These are phyloP conservation scores for Elsinoe arachidis DNA, from an alignment of 2,329 filamentous ascomycete genomes.

Conservation along the genomic window DNA sequence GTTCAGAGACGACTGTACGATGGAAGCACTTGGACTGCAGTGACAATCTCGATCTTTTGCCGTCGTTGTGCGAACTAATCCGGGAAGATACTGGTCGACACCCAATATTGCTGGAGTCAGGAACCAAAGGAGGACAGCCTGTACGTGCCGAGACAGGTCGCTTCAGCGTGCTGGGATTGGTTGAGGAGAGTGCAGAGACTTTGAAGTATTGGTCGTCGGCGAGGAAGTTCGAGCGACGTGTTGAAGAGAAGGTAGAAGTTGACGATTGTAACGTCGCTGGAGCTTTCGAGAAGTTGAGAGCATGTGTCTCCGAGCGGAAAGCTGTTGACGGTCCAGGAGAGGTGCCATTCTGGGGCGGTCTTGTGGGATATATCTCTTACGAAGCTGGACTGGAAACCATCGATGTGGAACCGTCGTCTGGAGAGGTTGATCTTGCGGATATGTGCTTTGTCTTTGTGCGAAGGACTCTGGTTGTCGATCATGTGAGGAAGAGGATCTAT, in stretches of 20 bases:
- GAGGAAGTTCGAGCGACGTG: neutral
- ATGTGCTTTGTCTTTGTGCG: slow-evolving; percentile 69
- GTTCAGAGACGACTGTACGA: neutral
- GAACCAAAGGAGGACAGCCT: slow-evolving; percentile 32
- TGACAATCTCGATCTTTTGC: neutral
- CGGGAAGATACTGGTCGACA: slow-evolving; percentile 17
- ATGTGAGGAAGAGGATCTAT: slow-evolving; percentile 51
- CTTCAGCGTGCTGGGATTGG: slow-evolving; percentile 66
- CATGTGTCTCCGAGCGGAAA: slow-evolving; percentile 1
- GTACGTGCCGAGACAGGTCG: slow-evolving; percentile 46
- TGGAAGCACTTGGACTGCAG: slow-evolving; percentile 5
- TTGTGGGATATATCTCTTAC: slow-evolving; percentile 78
- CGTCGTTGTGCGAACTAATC: neutral
- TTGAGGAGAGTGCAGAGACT: slow-evolving; percentile 44
- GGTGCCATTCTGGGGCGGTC: slow-evolving; percentile 67
- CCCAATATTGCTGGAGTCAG: slow-evolving; percentile 41
- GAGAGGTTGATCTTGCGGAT: slow-evolving; percentile 50
- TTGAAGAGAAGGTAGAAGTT: neutral
- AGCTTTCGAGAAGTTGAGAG: neutral
- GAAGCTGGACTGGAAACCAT: slow-evolving; percentile 66
- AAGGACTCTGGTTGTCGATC: slow-evolving; percentile 69
- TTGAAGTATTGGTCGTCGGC: slow-evolving; percentile 19
- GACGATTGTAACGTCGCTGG: neutral
- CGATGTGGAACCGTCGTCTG: slow-evolving; percentile 34
- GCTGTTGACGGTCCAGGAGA: slow-evolving; percentile 27